Percentiles rank a stretch among this genome's conserved stretches.
These are phyloP conservation scores for Candida tibetensis DNA, from an alignment of 805 yeast species.

Conservation along the genomic window DNA sequence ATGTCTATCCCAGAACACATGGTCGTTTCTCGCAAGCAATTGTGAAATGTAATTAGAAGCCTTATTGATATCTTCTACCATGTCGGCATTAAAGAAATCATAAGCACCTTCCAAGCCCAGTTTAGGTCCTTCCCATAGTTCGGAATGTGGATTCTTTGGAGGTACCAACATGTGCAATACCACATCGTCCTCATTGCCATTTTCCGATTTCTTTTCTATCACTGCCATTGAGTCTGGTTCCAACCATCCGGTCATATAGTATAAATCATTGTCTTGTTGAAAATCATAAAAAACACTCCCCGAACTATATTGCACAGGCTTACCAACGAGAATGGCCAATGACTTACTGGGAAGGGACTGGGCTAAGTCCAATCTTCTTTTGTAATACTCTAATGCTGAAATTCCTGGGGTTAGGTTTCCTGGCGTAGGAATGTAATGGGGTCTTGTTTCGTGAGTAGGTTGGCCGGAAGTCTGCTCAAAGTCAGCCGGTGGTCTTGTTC, in stretches of 20 bases:
- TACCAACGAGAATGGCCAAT: constrained; percentile 73
- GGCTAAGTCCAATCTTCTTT: constrained; percentile 63
- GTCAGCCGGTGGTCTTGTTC: constrained; percentile 23
- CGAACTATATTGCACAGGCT: constrained; percentile 70
- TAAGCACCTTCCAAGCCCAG: constrained; percentile 81
- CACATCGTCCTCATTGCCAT: constrained; percentile 46
- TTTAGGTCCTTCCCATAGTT: constrained; percentile 94
- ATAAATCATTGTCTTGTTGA: constrained; percentile 88
- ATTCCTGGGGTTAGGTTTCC: constrained; percentile 92
- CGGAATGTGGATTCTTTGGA: constrained; percentile 70
- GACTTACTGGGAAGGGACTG: constrained; percentile 57
- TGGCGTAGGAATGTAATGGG: constrained; percentile 59
- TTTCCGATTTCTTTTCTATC: constrained; percentile 57
- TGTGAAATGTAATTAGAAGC: constrained; percentile 44
- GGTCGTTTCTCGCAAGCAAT: constrained; percentile 47
- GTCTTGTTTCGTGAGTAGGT: constrained; percentile 82
- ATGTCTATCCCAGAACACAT: constrained; percentile 55
- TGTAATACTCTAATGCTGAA: constrained; percentile 74
- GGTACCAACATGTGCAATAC: constrained; percentile 81
- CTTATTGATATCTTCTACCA: constrained; percentile 50
- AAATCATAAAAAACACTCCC: constrained; percentile 91
- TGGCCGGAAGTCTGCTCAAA: constrained; percentile 64
- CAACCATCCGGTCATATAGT: constrained; percentile 86
- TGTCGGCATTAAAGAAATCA: constrained; percentile 87
- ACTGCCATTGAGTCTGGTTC: constrained; percentile 79